Evolutionary conservation across 2,329 filamentous ascomycete species (phyloP).

Genomic region (Dactylellina leptospora): DNA sequence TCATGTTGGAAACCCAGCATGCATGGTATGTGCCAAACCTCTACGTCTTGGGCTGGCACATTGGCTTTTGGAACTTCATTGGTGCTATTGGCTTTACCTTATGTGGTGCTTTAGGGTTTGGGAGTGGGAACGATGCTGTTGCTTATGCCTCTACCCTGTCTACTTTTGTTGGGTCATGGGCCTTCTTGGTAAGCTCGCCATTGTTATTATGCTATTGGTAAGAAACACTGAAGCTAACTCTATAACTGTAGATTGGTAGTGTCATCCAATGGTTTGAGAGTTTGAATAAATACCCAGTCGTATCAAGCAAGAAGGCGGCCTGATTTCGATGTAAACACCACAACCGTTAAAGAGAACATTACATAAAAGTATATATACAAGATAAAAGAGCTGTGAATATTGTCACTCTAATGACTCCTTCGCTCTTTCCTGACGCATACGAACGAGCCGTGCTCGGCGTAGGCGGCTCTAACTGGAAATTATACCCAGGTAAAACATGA

Average conservation of each 20-base stretch:
- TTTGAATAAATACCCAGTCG: constrained; percentile 14
- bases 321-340: too few species aligned
- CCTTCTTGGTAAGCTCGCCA: not conserved
- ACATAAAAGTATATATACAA: too few species aligned
- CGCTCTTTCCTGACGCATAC: too few species aligned
- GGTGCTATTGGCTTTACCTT: constrained; percentile 72
- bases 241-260: not conserved
- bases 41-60: constrained; percentile 71
- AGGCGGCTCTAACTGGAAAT: not conserved
- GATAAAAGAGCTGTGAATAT: too few species aligned
- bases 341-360: too few species aligned
- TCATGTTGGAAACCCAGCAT: constrained; percentile 73
- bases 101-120: constrained; percentile 68
- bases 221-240: not conserved
- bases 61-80: constrained; percentile 72
- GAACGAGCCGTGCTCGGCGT: too few species aligned
- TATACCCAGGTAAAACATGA: not conserved
- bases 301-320: constrained; percentile 3
- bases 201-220: not conserved
- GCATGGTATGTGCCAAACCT: constrained; percentile 71
- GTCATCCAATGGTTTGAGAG: constrained; percentile 13
- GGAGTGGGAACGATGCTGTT: constrained; percentile 60
- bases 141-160: constrained; percentile 65
- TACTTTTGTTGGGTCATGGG: constrained; percentile 59
- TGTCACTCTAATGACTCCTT: too few species aligned